A percentile compares a stretch with the other conserved stretches of the same genome.
Evolutionary conservation across 208 protist genomes (phyloP).

Genomic region (Trichomonas gallinae): DNA sequence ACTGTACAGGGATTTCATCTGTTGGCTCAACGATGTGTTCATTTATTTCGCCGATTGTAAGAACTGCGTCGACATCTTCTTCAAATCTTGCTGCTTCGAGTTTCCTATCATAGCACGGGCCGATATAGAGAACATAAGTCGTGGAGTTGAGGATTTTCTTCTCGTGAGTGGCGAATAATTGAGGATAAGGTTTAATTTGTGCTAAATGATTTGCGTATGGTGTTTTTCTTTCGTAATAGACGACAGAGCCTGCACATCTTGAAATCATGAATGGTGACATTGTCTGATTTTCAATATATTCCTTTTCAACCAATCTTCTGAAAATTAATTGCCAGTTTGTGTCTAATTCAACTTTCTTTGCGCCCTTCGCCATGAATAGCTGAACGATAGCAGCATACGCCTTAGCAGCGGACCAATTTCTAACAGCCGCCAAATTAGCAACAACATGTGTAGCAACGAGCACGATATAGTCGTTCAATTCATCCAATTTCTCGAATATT

Average conservation of each 20-base stretch:
- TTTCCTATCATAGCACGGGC: background rate
- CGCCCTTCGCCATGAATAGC: background rate
- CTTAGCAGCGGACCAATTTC: background rate
- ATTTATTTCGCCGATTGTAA: background rate
- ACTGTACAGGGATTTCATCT: background rate
- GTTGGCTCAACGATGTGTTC: background rate
- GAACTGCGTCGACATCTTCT: background rate
- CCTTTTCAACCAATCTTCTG: background rate
- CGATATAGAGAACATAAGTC: background rate
- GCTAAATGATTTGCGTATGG: background rate
- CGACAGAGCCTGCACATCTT: background rate
- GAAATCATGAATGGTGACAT: background rate
- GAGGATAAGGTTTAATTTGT: background rate
- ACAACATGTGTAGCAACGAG: background rate
- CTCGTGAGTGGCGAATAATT: background rate
- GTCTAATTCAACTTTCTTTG: background rate
- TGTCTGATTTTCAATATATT: background rate
- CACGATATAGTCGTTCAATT: background rate
- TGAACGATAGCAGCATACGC: background rate
- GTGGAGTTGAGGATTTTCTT: background rate
- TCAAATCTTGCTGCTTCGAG: background rate
- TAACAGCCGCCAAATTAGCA: background rate
- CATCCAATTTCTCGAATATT: background rate
- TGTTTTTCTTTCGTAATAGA: conserved; percentile 17
- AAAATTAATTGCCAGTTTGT: background rate